Evolutionary conservation across 257 asterid species (phyloP), one percentile per base, ranked within the genome.

Genomic region (Datura wrightii): DNA sequence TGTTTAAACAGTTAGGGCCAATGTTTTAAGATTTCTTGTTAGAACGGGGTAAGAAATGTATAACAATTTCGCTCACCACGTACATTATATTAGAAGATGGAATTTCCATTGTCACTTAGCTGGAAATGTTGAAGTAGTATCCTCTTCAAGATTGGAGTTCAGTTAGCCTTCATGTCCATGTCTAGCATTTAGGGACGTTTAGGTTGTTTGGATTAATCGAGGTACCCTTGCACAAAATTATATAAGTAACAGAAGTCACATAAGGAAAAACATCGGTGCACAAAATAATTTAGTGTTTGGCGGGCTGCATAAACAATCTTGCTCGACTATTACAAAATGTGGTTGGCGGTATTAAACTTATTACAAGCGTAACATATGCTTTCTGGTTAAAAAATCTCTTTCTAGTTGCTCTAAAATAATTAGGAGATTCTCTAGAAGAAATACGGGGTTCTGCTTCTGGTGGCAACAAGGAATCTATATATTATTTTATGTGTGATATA

Each of bases 21-120:
- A 8, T 41, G 79, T 70, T 69, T 41, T 69, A 16, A 69, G 79
- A 16, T 39, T 41, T 69, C 39, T 41, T 41, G 18, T 18, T 70
- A n/a, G 79, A 70, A 70, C 36, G 6, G 54, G 36, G 53, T 42
- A 70, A 42, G 15, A 70, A 70, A 8, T 41, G 54, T 36, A 70
- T 18, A 37, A 9, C 9, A 44, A 70, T 70, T 70, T 42, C 54
- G 41, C 36, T 41, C 36, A 70, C 79, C 54, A 41, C 36, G 24
- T 70, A 42, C 54, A 70, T 70, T 15, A 70, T 70, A 18, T 15
- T 67, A 10, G 79, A 4, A 70, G 36, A 70, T 70, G 79, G 79
- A 70, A 4, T 42, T n/a, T 62, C 39, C 69, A 9, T 24, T 3
- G 15, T 62, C 69, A 1, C 39, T 24, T 6, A 24, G 41, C 69